A percentile compares a stretch with the other conserved stretches of the same genome.
These are phyloP conservation scores for Mycena sp. DNA, from an alignment of 1,284 basidiomycete genomes.

Conservation along the genomic window DNA sequence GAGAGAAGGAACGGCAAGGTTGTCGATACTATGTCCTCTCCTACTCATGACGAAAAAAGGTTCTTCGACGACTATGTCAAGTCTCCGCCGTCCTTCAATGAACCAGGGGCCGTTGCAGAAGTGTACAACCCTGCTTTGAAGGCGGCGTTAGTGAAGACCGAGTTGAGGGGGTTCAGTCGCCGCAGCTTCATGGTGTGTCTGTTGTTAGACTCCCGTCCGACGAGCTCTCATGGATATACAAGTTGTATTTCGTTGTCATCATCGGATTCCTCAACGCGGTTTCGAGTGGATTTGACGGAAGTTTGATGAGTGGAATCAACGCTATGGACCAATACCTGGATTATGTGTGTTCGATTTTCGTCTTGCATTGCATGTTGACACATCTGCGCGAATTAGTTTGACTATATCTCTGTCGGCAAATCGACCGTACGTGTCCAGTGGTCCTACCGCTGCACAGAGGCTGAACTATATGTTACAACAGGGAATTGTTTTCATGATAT, in stretches of 20 bases:
- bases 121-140: slow-evolving; percentile 39
- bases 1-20: too few relatives aligned
- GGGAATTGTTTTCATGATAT: slow-evolving; percentile 41
- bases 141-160: slow-evolving; percentile 32
- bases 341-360: slow-evolving; percentile 25
- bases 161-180: slow-evolving; percentile 34
- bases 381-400: slow-evolving; percentile 22
- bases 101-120: slow-evolving; percentile 27
- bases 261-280: slow-evolving; percentile 42
- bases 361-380: neutral
- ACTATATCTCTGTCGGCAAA: slow-evolving; percentile 31
- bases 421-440: slow-evolving; percentile 26
- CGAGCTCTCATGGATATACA: neutral
- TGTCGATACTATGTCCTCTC: too few relatives aligned
- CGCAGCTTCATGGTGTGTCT: slow-evolving; percentile 36
- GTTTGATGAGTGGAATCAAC: slow-evolving; percentile 41
- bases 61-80: slow-evolving; percentile 29
- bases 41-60: slow-evolving; percentile 23
- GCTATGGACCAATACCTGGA: slow-evolving; percentile 39
- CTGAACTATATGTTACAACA: too few relatives aligned
- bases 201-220: neutral
- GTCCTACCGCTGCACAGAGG: too few relatives aligned
- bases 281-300: slow-evolving; percentile 40
- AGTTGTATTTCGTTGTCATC: slow-evolving; percentile 42
- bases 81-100: neutral